Evolutionary conservation across 225 moss, liverwort and hornwort genomes (phyloP), one percentile per base, ranked within the genome.

Genomic region (Pseudoscleropodium purum): DNA sequence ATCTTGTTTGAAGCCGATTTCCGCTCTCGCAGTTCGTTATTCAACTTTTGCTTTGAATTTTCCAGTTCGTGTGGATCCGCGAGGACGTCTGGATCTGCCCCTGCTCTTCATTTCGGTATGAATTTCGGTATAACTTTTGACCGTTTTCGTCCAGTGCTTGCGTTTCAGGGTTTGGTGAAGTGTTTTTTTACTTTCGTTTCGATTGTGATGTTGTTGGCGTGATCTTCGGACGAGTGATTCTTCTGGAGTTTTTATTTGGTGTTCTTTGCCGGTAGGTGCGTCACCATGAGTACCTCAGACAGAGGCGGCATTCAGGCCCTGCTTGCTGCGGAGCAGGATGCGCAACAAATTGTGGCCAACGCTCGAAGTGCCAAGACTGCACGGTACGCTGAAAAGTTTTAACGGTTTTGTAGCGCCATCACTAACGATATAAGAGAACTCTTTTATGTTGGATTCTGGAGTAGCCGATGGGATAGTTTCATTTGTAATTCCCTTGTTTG

Each of bases 271-370:
- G 39, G 12, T 31, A 67, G 81, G 91, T 75, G 88, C 70, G 62
- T 80, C 88, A 87, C 64, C 77, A 95, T 95, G 95, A 95, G 93
- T 92, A 84, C 92, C 23, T 93, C 94, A 60, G 97, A 99, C 85
- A 96, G 97, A 90, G 95, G 99, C 81, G 99, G 97, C 88, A 99
- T 99, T 87, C 97, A 97, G 93, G 88, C 92, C 47, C 94, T 99
- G 56, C 95, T 99, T 91, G 97, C 94, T 84, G 97, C 99, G 74
- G 99, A 99, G 96, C 96, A 99, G 91, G 99, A 97, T 91, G 97
- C 99, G 57, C 97, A 99, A 91, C 97, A 93, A 88, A 97, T 99
- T 89, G 97, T 99, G 73, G 61, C 94, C 84, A 95, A 90, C 81
- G 99, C 99, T 51, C 97, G 99, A 84, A 86, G 96, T 87, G 95